Base-by-base conservation (phyloP, 2,329 filamentous ascomycete genomes). In the Coniochaeta ligniaria region DNA sequence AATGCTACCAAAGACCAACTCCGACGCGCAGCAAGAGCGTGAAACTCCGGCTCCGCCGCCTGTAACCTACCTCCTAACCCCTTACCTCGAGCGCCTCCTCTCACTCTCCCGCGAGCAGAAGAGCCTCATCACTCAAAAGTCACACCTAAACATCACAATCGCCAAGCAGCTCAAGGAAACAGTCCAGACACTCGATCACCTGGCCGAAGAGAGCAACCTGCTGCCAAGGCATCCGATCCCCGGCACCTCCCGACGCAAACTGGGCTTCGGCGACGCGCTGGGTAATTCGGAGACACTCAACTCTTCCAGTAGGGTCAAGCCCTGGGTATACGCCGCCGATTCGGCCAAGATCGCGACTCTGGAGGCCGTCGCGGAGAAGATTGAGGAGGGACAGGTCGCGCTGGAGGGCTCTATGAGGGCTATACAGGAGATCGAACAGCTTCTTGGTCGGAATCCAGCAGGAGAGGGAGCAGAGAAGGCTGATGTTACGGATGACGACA, bases 131-230 rank as follows among this genome's bases (percentile, higher is more conserved):
- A 72, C 81, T 35, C 82, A 87, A 64, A 87, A 86, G 65, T 78
- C 83, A 0, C 80, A 87, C 67, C 72, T 86, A 56, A 82, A 78
- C 61, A 68, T 75, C 17, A 69, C 75, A 17, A 71, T 89, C 14
- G 69, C 76, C 22, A 81, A 77, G 63, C 79, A 85, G 63, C 74
- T 76, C 24, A 80, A 80, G 62, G 80, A 84, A 12, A 76, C 77
- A 16, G 74, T 75, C 59, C 79, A 83, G 68, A 69, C 73, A 1
- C 72, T 88, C 8, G 77, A 79, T 57, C 82, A 80, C 60, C 73
- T 88, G 2, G 78, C 80, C 12, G 81, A 88, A 57, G 85, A 88
- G 67, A 88, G 85, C 66, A 83, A 86, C 63, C 73, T 89, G 17
- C 76, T 89, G 14, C 80, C 80, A 1, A 72, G 75, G 9, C 78